Evolutionary conservation across 2,329 filamentous ascomycete genomes (phyloP), one percentile per base, ranked within the genome.

Genomic region (Diaporthe eres): DNA sequence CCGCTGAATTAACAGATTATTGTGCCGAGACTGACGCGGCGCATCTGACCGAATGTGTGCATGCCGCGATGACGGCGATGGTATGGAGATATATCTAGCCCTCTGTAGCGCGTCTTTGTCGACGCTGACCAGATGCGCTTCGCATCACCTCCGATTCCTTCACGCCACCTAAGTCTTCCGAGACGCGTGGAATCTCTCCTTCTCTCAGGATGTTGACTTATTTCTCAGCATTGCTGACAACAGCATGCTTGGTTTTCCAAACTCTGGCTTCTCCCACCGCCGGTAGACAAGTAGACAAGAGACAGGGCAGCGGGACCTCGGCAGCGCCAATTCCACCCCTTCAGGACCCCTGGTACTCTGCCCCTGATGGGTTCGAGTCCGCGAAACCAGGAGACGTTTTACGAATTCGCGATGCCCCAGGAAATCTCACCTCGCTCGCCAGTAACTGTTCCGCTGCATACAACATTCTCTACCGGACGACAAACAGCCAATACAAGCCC

Each of bases 401-500:
- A 28, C 78, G 82, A 3, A 72, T 83, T 6, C 82, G 83, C 1
- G 42, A 77, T 3, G 80, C 81, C 0, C 80, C 81, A 13, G 80
- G 82, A 31, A 81, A 81, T 63, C 53, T 81, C 49, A 79, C 78
- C 2, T 28, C 73, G 37, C 60, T 81, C 1, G 65, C 76, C 0
- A 72, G 72, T 51, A 79, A 79, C 67, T 74, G 75, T 60, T 79
- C 78, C 5, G 74, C 78, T 2, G 81, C 80, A 0, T 85, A 83
- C 63, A 81, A 85, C 47, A 82, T 86, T 34, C 78, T 86, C 1
- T 86, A 84, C 76, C 81, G 84, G 22, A 85, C 85, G 0, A 85
- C 82, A 0, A 81, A 84, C 75, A 82, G 83, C 1, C 79, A 77
- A 1, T 81, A 82, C 74, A 76, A 78, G 25, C 81, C 85, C 0